Base-by-base conservation (phyloP, 805 yeast genomes). In the Saturnispora diversa region DNA sequence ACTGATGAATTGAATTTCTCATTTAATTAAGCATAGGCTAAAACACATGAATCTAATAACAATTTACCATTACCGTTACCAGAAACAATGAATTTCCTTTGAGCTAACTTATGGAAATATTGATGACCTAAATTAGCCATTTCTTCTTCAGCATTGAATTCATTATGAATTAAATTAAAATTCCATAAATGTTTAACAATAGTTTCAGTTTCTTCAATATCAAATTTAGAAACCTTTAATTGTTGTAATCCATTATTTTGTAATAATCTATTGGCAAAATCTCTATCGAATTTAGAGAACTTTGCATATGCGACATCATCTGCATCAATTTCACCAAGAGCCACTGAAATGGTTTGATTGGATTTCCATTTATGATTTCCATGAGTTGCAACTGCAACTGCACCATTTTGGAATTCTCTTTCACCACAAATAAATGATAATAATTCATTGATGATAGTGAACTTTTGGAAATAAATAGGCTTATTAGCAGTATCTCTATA, bases 241-340 rank as follows among this genome's bases (percentile, higher is more conserved):
- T 50, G 39, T 13, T 47, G 34, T 23, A 57, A 49, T 3, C 58
- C 59, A 29, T 49, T 52, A 38, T 57, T 53, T 22, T 33, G 56
- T 31, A 52, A 39, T 30, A 85, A 60, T 21, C 62, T 55, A n/a
- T 65, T 58, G 1, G 82, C 77, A 23, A 82, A 60, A 3, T 57
- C 60, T n/a, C 64, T 60, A 51, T 84, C 86, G 52, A 73, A 81
- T 28, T 69, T 59, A 12, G 59, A 50, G 24, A 56, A 45, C 31
- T 64, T 67, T 29, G 73, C 63, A 58, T 84, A 86, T 0, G 98
- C 98, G n/a, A 86, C 66, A 49, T 92, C 94, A 6, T 46, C 46
- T 10, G 38, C 13, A 24, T 62, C 15, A 23, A 37, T 59, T 38
- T 70, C 61, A 2, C 77, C 77, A 4, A 28, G n/a, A 13, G 51